Evolutionary conservation across 2,329 filamentous ascomycete species (phyloP), one percentile per base, ranked within the genome.

Genomic region (Cercospora nicotianae): DNA sequence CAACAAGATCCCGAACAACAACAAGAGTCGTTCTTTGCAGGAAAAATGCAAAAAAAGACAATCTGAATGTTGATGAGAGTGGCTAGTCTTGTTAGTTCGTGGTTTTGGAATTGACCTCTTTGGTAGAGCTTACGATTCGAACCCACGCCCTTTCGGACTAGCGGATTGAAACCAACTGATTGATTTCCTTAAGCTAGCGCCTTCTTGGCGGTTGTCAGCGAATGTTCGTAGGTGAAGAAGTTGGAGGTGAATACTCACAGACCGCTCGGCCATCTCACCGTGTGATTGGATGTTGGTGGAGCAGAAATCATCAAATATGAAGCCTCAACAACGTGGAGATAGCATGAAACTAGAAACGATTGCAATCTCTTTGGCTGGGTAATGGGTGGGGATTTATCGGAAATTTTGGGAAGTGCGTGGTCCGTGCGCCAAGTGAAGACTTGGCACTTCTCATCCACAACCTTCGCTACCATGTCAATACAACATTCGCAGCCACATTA

Each of bases 211-310:
- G 16, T 16, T 39, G 36, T 39, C 16, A 39, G 36, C 36, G 36
- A 39, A 16, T n/a, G 6, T 16, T 39, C 16, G 16, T 7, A 39
- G 6, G 36, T 39, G 36, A 39, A 39, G 36, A 3, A 39, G 13
- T 39, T n/a, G 36, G 13, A 13, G 36, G 20, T 28, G 20, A 16
- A 53, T 23, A 23, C 23, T 26, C 48, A 18, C 65, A 68, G 65
- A 68, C 67, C 67, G 67, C 67, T 68, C 67, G 67, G 67, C 67
- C 67, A 68, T 45, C 51, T 18, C 51, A 31, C 67, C 67, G 23
- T 28, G 12, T 26, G 45, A 65, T 65, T 63, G 55, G 23, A 55
- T 23, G 9, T 30, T 6, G 4, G 12, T 1, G 1, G 23, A 2
- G 7, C 10, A 16, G 12, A 7, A 28, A 3, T 39, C 8, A 3